These are phyloP conservation scores for Puccinia triticina DNA, from an alignment of 1,284 basidiomycete genomes.

Conservation along the genomic window DNA sequence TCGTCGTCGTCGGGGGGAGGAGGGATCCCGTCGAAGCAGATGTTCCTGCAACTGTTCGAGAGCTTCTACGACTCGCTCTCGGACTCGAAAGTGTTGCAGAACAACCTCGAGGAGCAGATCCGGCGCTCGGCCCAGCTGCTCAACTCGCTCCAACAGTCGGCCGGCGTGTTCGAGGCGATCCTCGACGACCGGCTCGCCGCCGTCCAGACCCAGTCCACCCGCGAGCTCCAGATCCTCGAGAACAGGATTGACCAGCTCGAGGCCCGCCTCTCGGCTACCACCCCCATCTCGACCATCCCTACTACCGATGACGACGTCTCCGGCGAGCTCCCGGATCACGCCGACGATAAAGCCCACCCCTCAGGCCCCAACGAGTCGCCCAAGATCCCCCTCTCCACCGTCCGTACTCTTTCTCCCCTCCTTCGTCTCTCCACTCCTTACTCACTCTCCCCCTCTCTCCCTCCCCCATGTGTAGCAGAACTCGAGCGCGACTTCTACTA, in stretches of 20 bases:
- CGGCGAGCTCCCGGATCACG: neutral
- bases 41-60: conserved; percentile 56
- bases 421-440: neutral
- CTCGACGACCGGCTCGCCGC: conserved; percentile 41
- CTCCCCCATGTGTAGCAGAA: conserved; percentile 10
- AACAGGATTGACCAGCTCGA: conserved; percentile 50
- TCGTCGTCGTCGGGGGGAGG: no score
- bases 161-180: conserved; percentile 49
- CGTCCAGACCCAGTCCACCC: conserved; percentile 46
- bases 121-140: conserved; percentile 51
- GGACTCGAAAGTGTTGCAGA: conserved; percentile 54
- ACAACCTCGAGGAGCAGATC: conserved; percentile 54
- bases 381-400: neutral
- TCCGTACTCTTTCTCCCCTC: neutral
- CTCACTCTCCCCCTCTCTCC: neutral
- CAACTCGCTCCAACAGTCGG: conserved; percentile 53
- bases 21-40: conserved; percentile 52
- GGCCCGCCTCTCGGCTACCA: neutral
- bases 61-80: conserved; percentile 56
- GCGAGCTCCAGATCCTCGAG: conserved; percentile 52
- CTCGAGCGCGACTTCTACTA: conserved; percentile 9
- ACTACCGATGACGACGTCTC: no score
- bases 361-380: neutral
- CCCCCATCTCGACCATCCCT: neutral
- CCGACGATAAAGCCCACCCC: neutral